These are phyloP conservation scores for Hansfordia pulvinata DNA, from an alignment of 2,329 filamentous ascomycete species.

Conservation along the genomic window DNA sequence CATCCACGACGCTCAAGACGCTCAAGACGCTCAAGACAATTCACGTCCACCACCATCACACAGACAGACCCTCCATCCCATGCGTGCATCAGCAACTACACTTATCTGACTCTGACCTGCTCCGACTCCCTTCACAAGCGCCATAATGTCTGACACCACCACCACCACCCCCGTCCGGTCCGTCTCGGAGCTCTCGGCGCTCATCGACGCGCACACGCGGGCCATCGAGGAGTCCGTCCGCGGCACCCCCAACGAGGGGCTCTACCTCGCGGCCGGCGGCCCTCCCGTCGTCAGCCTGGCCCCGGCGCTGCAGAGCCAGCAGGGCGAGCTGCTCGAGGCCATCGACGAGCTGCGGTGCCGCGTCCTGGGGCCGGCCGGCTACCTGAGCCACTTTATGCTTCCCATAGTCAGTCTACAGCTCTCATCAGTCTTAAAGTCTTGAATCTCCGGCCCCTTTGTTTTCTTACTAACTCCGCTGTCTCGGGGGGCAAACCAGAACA, in stretches of 20 bases:
- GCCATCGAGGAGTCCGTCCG: conserved; percentile 8
- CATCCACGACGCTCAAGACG: too few relatives aligned
- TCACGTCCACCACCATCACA: too few relatives aligned
- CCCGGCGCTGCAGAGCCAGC: conserved; percentile 5
- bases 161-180: conserved; percentile 9
- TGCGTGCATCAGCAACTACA: too few relatives aligned
- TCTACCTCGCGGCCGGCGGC: conserved; percentile 9
- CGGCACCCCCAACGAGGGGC: conserved; percentile 7
- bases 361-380: conserved; percentile 9
- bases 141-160: too few relatives aligned
- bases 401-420: conserved; percentile 9
- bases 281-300: conserved; percentile 5
- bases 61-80: too few relatives aligned
- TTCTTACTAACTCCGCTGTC: not conserved
- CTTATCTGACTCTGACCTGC: too few relatives aligned
- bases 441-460: too few relatives aligned
- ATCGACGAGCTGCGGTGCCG: conserved; percentile 11
- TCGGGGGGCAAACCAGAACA: conserved; percentile 2
- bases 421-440: too few relatives aligned
- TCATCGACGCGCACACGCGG: conserved; percentile 8
- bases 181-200: conserved; percentile 10
- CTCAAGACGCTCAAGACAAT: too few relatives aligned
- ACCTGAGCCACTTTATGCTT: conserved; percentile 5
- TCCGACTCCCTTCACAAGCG: too few relatives aligned
- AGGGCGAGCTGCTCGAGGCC: conserved; percentile 9